A percentile compares a stretch with the other conserved stretches of the same genome.
Conservation (phyloP, 2,329 filamentous ascomycete species). For the Drechslerella dactyloides region DNA sequence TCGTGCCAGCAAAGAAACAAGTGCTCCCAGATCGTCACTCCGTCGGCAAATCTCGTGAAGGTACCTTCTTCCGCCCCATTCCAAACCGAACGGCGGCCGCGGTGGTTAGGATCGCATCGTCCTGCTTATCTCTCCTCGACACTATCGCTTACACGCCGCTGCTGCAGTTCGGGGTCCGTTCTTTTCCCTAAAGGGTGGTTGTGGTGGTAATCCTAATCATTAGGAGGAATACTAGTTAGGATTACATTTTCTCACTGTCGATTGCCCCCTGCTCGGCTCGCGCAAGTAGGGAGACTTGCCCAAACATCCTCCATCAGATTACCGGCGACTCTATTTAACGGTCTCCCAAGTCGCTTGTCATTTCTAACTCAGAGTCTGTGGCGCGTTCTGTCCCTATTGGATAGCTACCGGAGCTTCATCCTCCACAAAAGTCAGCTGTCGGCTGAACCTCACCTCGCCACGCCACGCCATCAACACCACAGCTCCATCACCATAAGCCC, state of each 20-base stretch:
- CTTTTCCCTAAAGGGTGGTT: conserved; percentile 13
- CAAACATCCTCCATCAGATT: conserved; percentile 23
- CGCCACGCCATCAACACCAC: background rate
- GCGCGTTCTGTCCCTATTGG: background rate
- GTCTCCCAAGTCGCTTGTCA: background rate
- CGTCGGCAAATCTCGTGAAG: conserved; percentile 39
- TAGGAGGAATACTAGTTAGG: conserved; percentile 40
- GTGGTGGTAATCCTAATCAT: conserved; percentile 18
- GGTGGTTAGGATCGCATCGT: conserved; percentile 16
- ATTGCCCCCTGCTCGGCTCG: conserved; percentile 36
- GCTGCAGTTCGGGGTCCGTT: conserved; percentile 7
- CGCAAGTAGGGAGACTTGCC: conserved; percentile 20
- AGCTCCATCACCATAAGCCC: background rate
- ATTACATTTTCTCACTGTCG: conserved; percentile 19
- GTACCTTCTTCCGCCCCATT: conserved; percentile 2
- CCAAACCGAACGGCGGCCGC: conserved; percentile 16
- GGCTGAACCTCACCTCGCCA: background rate
- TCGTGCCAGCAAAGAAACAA: conserved; percentile 41
- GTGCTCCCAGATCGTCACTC: conserved; percentile 27
- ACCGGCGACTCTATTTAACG: conserved; percentile 8
- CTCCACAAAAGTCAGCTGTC: background rate
- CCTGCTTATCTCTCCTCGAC: conserved; percentile 15
- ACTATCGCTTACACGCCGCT: conserved; percentile 21
- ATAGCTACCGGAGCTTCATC: background rate
- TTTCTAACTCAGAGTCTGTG: background rate